Evolutionary conservation across 2,329 filamentous ascomycete genomes (phyloP), one percentile per base, ranked within the genome.

Genomic region (Fusarium concolor): DNA sequence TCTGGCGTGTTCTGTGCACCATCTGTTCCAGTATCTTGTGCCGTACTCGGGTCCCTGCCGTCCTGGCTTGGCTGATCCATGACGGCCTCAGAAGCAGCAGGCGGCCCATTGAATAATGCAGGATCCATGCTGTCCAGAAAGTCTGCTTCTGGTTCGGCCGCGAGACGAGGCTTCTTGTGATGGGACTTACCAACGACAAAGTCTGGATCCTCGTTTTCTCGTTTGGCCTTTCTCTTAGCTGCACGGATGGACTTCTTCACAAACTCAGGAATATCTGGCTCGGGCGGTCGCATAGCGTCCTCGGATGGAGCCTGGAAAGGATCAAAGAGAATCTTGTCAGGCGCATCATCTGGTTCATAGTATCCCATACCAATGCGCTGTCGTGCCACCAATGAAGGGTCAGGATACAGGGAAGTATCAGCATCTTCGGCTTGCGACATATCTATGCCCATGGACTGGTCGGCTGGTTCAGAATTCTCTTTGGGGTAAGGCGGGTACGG

Each of bases 251-350:
- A 82, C 72, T 86, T 87, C 72, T 84, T 87, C 31, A 87, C 78
- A 51, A 82, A 85, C 41, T 88, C 86, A 8, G 86, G 82, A 38
- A 85, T 77, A 58, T 86, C 80, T 3, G 82, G 79, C 50, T 86
- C 81, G 10, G 82, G 78, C 7, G 78, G 72, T 33, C 76, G 71
- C 53, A 86, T 71, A 12, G 76, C 75, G 6, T 85, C 83, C 6
- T 80, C 79, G 14, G 83, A 77, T 7, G 86, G 86, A 28, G 81
- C 80, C 67, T 88, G 83, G 71, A 87, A 89, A 10, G 84, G 83
- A 65, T 89, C 85, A 59, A 89, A 89, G 5, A 89, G 74, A 73
- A 89, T 89, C 71, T 80, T 86, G 73, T 88, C 85, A 3, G 84
- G 81, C 22, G 81, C 82, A 67, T 87, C 84, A 61, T 87, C 85